A percentile compares a stretch with the other conserved stretches of the same genome.
These are phyloP conservation scores for Pyrenochaeta sp. DNA, from an alignment of 2,329 filamentous ascomycete species.

Conservation along the genomic window DNA sequence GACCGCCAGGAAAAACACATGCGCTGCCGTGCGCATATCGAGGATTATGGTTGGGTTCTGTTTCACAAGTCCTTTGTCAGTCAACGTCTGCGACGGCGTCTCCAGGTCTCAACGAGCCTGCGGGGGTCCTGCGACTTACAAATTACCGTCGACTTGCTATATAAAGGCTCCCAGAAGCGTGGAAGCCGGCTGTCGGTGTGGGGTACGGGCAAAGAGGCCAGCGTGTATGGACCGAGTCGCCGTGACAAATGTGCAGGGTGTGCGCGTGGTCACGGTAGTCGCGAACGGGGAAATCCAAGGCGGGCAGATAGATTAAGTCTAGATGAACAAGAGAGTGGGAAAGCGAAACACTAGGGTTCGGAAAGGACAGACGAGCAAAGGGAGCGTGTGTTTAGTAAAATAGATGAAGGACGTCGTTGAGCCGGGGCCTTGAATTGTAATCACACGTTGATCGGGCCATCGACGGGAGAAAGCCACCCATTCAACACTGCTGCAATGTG, in stretches of 20 bases:
- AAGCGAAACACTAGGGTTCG: conserved; percentile 14
- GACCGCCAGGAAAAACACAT: conserved; percentile 67
- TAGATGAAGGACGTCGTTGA: conserved; percentile 22
- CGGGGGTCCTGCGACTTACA: conserved; percentile 27
- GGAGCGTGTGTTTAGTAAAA: conserved; percentile 21
- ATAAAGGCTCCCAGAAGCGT: conserved; percentile 26
- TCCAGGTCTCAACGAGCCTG: conserved; percentile 18
- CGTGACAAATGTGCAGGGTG: conserved; percentile 28
- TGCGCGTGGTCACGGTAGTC: conserved; percentile 24
- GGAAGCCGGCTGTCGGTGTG: conserved; percentile 30
- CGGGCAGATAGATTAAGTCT: conserved; percentile 20
- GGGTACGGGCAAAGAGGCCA: conserved; percentile 47
- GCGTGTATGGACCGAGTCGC: conserved; percentile 39
- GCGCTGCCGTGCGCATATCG: conserved; percentile 61
- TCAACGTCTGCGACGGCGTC: conserved; percentile 40
- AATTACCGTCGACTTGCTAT: conserved; percentile 20
- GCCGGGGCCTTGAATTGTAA: conserved; percentile 33
- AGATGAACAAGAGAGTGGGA: conserved; percentile 30
- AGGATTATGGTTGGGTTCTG: conserved; percentile 9
- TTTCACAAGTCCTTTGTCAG: conserved; percentile 40
- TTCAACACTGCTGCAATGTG: too few relatives aligned
- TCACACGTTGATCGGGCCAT: conserved; percentile 45
- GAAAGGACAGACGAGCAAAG: conserved; percentile 21
- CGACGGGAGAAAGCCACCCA: conserved; percentile 24
- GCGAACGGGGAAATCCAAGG: conserved; percentile 29